These are phyloP conservation scores for Alnus rubra DNA, from an alignment of 306 rosid species.

Conservation along the genomic window DNA sequence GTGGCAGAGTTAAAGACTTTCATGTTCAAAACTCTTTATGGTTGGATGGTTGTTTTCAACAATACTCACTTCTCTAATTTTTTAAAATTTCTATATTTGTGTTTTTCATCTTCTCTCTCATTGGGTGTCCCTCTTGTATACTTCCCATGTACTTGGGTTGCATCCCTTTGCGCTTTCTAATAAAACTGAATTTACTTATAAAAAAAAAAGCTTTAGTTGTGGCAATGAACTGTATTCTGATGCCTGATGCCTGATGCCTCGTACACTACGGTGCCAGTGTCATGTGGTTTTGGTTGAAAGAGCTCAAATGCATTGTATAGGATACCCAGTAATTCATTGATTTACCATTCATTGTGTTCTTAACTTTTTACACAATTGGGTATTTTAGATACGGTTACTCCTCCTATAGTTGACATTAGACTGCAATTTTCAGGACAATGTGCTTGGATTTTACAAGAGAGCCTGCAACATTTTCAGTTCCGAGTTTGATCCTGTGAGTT, in stretches of 20 bases:
- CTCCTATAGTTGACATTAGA: conserved; percentile 9
- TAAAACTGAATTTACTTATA: background rate
- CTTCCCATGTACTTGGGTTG: no score
- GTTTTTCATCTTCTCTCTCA: no score
- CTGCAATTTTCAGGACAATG: conserved; percentile 67
- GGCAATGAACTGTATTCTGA: background rate
- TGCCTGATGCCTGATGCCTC: background rate
- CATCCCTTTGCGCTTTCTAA: no score
- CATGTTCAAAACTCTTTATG: no score
- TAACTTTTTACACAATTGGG: background rate
- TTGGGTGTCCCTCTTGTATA: no score
- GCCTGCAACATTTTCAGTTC: conserved; percentile 68
- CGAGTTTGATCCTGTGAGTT: conserved; percentile 58
- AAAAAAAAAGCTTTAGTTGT: no score
- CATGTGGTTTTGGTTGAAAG: background rate
- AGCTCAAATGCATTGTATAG: background rate
- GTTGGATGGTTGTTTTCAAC: no score
- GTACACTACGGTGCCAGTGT: background rate
- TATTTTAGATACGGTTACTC: no score
- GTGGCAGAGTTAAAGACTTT: no score
- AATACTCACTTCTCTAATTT: no score
- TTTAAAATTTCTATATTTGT: no score
- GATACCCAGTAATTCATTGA: background rate
- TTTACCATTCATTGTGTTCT: background rate
- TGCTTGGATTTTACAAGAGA: conserved; percentile 49